Percentiles rank a stretch among this genome's conserved stretches.
Conservation (phyloP, 495 filamentous ascomycete species). For the Wilcoxina mikolae region DNA sequence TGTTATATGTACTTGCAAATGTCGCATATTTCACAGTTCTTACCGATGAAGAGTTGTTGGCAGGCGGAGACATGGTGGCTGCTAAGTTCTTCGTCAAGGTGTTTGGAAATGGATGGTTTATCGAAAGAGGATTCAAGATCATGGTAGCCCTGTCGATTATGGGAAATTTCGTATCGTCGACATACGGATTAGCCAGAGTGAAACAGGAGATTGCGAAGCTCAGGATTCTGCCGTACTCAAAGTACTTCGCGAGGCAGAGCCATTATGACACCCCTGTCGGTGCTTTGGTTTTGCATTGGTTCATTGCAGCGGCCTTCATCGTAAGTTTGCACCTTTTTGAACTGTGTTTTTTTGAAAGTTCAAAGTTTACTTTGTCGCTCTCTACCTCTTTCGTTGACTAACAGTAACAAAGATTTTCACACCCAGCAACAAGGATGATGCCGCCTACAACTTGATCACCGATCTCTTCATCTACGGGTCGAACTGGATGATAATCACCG, state of each 20-base stretch:
- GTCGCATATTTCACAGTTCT: conserved; percentile 14
- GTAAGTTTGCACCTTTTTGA: conserved; percentile 2
- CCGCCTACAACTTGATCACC: conserved; percentile 23
- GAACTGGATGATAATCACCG: conserved; percentile 20
- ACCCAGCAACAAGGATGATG: conserved; percentile 12
- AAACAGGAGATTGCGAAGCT: conserved; percentile 28
- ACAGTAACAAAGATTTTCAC: conserved; percentile 1
- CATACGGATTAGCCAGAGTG: conserved; percentile 19
- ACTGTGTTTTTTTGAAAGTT: neutral
- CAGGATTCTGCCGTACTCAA: conserved; percentile 24
- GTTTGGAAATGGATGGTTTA: conserved; percentile 14
- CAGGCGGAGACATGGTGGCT: conserved; percentile 13
- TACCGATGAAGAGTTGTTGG: conserved; percentile 6
- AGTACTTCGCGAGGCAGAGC: conserved; percentile 20
- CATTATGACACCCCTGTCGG: conserved; percentile 25
- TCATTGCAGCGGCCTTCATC: conserved; percentile 19
- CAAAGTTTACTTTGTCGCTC: neutral
- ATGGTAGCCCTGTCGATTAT: conserved; percentile 23
- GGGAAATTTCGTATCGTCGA: conserved; percentile 22
- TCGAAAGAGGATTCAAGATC: conserved; percentile 16
- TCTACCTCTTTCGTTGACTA: neutral
- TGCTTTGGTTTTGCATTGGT: conserved; percentile 23
- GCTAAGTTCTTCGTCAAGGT: conserved; percentile 21
- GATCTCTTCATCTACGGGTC: conserved; percentile 22
- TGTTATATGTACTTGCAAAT: conserved; percentile 23